Conservation (phyloP, 306 rosid species). For the Betula pendula region DNA sequence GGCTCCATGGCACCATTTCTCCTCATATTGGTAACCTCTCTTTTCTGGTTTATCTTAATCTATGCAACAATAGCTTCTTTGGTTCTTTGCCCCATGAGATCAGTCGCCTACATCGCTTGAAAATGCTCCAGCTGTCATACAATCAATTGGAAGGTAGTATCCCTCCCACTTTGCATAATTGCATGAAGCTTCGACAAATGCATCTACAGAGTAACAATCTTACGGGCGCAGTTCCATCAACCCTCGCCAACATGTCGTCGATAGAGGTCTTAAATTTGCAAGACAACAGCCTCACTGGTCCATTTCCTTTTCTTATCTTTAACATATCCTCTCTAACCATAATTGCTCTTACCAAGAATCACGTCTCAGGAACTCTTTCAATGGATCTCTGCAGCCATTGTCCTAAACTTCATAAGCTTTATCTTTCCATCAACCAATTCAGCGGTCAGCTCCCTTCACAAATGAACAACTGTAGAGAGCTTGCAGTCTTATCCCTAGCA, state of each 20-base stretch:
- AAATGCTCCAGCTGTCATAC: too few relatives aligned
- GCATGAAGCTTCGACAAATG: too few relatives aligned
- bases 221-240: background rate
- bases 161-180: too few relatives aligned
- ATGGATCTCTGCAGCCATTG: background rate
- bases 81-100: too few relatives aligned
- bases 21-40: too few relatives aligned
- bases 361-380: background rate
- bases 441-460: background rate
- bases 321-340: background rate
- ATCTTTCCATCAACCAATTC: fast-evolving
- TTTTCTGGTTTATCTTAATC: too few relatives aligned
- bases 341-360: background rate
- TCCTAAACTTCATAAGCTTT: background rate
- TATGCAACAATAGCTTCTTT: too few relatives aligned
- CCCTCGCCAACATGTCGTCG: background rate
- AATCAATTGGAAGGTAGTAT: too few relatives aligned
- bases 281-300: background rate
- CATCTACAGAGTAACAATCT: too few relatives aligned
- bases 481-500: background rate
- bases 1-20: too few relatives aligned
- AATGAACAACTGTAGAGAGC: background rate
- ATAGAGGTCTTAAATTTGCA: background rate
- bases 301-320: background rate
- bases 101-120: too few relatives aligned